A percentile compares a stretch with the other conserved stretches of the same genome.
Evolutionary conservation across 169 alveolate species (phyloP).

Genomic region (Plasmodium fragile): DNA sequence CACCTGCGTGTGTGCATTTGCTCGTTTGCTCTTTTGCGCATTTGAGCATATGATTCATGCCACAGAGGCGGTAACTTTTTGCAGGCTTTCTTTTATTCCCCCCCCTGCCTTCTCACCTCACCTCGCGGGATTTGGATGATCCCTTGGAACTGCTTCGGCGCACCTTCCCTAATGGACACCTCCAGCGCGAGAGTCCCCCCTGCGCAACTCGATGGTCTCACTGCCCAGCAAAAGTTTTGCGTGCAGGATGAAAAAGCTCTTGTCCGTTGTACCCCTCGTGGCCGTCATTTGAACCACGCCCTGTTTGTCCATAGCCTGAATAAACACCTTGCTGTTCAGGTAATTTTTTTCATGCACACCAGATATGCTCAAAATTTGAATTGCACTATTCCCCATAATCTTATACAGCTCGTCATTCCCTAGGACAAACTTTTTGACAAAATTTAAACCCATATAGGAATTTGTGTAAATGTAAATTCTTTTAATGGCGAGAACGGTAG

Average conservation of each 20-base stretch:
- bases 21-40: background rate
- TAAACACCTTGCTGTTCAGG: constrained; percentile 57
- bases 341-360: constrained; percentile 68
- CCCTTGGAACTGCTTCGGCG: background rate
- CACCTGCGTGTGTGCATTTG: background rate
- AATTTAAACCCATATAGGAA: constrained; percentile 62
- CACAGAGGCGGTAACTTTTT: background rate
- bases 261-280: constrained; percentile 23
- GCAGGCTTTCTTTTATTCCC: background rate
- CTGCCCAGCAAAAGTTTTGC: constrained; percentile 35
- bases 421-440: constrained; percentile 50
- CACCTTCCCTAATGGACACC: background rate
- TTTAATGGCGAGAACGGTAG: constrained; percentile 40
- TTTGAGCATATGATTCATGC: too few species aligned
- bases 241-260: constrained; percentile 5
- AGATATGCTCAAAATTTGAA: constrained; percentile 70
- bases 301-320: constrained; percentile 36
- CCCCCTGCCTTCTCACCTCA: background rate
- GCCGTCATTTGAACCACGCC: constrained; percentile 70
- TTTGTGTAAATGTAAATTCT: constrained; percentile 55
- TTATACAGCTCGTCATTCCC: constrained; percentile 37
- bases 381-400: constrained; percentile 34
- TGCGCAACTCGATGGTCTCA: constrained; percentile 18
- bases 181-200: background rate
- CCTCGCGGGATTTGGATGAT: background rate